These are phyloP conservation scores for Rhodosporidiobolus sp. DNA, from an alignment of 768 basidiomycete genomes.

Conservation along the genomic window DNA sequence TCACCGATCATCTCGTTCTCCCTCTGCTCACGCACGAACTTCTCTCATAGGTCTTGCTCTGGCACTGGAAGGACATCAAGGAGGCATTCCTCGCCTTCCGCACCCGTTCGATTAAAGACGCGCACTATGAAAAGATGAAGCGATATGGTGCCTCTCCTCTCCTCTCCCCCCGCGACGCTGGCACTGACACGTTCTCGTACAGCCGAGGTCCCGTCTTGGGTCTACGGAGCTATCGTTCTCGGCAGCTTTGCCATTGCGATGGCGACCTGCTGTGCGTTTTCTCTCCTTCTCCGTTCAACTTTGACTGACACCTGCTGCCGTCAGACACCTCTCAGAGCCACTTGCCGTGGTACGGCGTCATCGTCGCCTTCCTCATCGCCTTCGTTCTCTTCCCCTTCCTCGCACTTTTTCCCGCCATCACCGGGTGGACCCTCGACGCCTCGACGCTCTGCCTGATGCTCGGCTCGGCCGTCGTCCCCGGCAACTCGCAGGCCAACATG, in stretches of 20 bases:
- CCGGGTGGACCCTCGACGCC: constrained; percentile 32
- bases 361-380: constrained; percentile 56
- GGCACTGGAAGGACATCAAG: constrained; percentile 34
- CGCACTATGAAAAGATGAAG: constrained; percentile 26
- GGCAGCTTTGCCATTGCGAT: constrained; percentile 39
- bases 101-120: constrained; percentile 27
- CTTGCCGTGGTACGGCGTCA: constrained; percentile 49
- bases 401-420: background rate
- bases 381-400: constrained; percentile 54
- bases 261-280: constrained; percentile 28
- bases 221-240: constrained; percentile 41
- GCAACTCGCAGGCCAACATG: constrained; percentile 65
- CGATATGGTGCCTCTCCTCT: background rate
- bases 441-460: constrained; percentile 56
- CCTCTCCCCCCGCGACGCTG: background rate
- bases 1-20: too few species aligned
- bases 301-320: too few species aligned
- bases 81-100: constrained; percentile 35
- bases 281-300: too few species aligned
- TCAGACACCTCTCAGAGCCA: constrained; percentile 24
- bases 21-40: too few species aligned
- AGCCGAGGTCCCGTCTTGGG: constrained; percentile 41
- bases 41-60: background rate
- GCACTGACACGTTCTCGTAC: constrained; percentile 3
- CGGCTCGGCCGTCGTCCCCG: constrained; percentile 56